A percentile compares a stretch with the other conserved stretches of the same genome.
phyloP scores from a whole-genome alignment of 352 stramenopile species.

The Globisporangium alternatum region DNA sequence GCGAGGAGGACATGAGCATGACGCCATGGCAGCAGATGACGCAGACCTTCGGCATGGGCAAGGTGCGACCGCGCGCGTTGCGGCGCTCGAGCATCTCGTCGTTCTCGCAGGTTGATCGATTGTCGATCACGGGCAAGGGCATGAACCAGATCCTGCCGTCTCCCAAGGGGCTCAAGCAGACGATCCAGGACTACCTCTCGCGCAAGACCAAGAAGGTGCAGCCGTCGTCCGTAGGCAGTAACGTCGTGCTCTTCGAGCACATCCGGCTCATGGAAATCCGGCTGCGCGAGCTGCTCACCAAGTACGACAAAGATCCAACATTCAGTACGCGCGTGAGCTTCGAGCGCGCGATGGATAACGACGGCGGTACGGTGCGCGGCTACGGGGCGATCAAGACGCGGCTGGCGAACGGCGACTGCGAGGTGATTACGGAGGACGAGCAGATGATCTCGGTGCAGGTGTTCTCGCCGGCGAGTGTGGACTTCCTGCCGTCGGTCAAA shows the following conservation, averaged over 20 bases:
- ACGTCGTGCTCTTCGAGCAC: constrained; percentile 29
- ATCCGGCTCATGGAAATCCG: constrained; percentile 35
- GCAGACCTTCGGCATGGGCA: constrained; percentile 77
- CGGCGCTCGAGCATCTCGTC: constrained; percentile 62
- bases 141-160: constrained; percentile 49
- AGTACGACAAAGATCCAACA: constrained; percentile 11
- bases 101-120: constrained; percentile 56
- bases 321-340: constrained; percentile 50
- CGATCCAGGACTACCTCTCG: constrained; percentile 56
- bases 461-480: constrained; percentile 35
- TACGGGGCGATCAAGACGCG: constrained; percentile 63
- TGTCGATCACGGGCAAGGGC: constrained; percentile 49
- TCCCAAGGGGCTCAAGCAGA: constrained; percentile 57
- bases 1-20: constrained; percentile 74
- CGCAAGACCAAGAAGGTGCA: constrained; percentile 73
- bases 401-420: constrained; percentile 40
- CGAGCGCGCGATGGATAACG: constrained; percentile 17
- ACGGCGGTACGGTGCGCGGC: constrained; percentile 22
- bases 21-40: constrained; percentile 86
- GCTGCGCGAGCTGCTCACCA: constrained; percentile 9
- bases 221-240: constrained; percentile 25
- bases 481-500: constrained; percentile 54
- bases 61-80: constrained; percentile 31
- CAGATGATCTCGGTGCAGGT: constrained; percentile 60
- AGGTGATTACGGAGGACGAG: constrained; percentile 59